Conservation (phyloP, 768 basidiomycete genomes). For the Hemileccinum impolitum region DNA sequence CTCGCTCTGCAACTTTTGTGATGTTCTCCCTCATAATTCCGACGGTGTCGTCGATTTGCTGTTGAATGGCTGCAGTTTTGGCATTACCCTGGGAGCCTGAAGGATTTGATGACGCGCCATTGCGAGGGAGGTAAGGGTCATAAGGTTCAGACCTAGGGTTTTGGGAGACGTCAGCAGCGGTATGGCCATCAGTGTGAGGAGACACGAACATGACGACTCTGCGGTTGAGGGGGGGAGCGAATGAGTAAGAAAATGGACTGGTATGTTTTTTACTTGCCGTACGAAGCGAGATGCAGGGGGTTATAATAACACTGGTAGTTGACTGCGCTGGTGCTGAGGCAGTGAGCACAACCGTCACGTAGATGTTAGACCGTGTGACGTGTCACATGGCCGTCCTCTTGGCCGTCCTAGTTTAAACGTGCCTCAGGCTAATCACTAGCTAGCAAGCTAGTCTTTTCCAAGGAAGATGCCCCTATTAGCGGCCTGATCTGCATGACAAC, state of each 20-base stretch:
- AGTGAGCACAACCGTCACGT: conserved; percentile 17
- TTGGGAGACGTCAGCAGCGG: conserved; percentile 5
- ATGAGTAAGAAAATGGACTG: neutral
- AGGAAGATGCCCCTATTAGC: too few species aligned
- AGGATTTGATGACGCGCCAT: conserved; percentile 58
- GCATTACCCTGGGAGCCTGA: conserved; percentile 53
- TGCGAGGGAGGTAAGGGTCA: conserved; percentile 95
- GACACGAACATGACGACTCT: conserved; percentile 28
- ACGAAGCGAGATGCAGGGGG: conserved; percentile 15
- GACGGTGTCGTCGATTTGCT: conserved; percentile 97
- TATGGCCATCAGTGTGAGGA: neutral
- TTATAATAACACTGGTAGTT: conserved; percentile 5
- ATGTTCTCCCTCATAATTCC: conserved; percentile 99
- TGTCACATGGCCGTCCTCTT: conserved; percentile 16
- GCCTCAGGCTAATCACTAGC: too few species aligned
- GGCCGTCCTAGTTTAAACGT: too few species aligned
- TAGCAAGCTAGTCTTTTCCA: too few species aligned
- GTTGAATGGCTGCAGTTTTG: conserved; percentile 93
- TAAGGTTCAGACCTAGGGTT: conserved; percentile 89
- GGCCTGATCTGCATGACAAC: too few species aligned
- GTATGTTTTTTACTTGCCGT: conserved; percentile 19
- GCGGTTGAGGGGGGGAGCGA: too few species aligned
- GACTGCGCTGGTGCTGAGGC: conserved; percentile 22
- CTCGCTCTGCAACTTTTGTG: conserved; percentile 90
- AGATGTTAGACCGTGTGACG: conserved; percentile 8